A percentile compares a stretch with the other conserved stretches of the same genome.
These are phyloP conservation scores for Paecilomyces fulvus DNA, from an alignment of 2,329 filamentous ascomycete species.

Conservation along the genomic window DNA sequence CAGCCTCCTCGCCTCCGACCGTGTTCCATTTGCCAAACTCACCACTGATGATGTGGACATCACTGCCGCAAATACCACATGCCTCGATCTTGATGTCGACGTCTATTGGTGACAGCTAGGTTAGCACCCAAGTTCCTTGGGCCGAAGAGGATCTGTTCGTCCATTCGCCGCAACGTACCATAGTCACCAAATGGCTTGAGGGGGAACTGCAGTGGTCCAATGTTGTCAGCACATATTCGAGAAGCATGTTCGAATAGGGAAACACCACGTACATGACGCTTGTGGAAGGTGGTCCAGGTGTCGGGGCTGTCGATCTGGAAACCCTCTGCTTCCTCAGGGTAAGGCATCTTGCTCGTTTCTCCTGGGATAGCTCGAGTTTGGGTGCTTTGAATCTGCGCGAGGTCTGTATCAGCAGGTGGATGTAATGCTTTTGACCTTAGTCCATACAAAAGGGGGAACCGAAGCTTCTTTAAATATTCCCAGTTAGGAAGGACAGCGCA, in stretches of 20 bases:
- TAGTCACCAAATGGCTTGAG: constrained; percentile 80
- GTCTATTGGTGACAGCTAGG: constrained; percentile 37
- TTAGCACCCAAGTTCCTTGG: neutral
- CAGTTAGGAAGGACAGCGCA: neutral
- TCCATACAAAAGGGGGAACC: neutral
- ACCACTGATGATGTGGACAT: constrained; percentile 59
- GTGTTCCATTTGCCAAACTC: constrained; percentile 2
- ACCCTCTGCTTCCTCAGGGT: constrained; percentile 38
- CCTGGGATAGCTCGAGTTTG: neutral
- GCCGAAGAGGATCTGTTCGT: neutral
- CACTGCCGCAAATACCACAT: constrained; percentile 67
- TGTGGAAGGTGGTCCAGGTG: constrained; percentile 53
- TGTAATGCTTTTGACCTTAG: neutral
- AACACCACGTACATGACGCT: constrained; percentile 40
- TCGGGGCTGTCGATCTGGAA: constrained; percentile 55
- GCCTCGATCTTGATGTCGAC: constrained; percentile 80
- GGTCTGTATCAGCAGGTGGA: neutral
- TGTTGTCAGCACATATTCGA: neutral
- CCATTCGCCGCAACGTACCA: constrained; percentile 18
- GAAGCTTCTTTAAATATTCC: neutral
- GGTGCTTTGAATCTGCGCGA: neutral
- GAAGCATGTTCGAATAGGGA: neutral
- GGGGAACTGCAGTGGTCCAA: constrained; percentile 51
- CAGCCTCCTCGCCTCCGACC: neutral
- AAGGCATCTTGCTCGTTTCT: constrained; percentile 29